Conservation (phyloP, 441 rosid species). For the Pelargonium australe region DNA sequence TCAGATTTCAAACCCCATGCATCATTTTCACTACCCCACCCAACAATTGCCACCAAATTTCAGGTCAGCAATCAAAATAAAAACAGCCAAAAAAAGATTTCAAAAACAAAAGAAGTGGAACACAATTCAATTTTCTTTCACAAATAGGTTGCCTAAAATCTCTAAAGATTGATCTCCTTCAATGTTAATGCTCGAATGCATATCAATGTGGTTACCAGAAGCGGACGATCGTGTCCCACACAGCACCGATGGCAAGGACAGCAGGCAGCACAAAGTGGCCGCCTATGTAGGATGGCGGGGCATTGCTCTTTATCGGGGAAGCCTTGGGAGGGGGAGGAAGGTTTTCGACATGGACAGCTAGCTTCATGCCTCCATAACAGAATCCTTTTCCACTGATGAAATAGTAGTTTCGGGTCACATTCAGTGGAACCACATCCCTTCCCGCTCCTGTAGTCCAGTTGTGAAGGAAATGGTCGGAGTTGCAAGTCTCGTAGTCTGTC, state of each 20-base stretch:
- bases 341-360: conserved; percentile 52
- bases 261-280: conserved; percentile 40
- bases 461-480: conserved; percentile 52
- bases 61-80: not conserved
- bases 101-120: not conserved
- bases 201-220: conserved; percentile 27
- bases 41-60: conserved; percentile 4
- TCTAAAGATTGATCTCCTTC: not conserved
- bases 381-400: conserved; percentile 80
- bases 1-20: too few relatives aligned
- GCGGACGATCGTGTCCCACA: conserved; percentile 43
- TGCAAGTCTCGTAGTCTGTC: conserved; percentile 63
- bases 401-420: conserved; percentile 62
- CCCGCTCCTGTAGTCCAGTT: conserved; percentile 86
- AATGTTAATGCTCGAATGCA: too few relatives aligned
- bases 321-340: conserved; percentile 57
- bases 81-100: not conserved
- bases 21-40: too few relatives aligned
- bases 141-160: not conserved
- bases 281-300: conserved; percentile 9
- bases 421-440: conserved; percentile 79
- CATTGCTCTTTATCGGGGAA: not conserved
- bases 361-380: conserved; percentile 74
- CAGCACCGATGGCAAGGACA: conserved; percentile 37
- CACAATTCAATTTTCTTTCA: not conserved